Evolutionary conservation across 2,329 filamentous ascomycete genomes (phyloP), one percentile per base, ranked within the genome.

Genomic region (Botrytis byssoidea): DNA sequence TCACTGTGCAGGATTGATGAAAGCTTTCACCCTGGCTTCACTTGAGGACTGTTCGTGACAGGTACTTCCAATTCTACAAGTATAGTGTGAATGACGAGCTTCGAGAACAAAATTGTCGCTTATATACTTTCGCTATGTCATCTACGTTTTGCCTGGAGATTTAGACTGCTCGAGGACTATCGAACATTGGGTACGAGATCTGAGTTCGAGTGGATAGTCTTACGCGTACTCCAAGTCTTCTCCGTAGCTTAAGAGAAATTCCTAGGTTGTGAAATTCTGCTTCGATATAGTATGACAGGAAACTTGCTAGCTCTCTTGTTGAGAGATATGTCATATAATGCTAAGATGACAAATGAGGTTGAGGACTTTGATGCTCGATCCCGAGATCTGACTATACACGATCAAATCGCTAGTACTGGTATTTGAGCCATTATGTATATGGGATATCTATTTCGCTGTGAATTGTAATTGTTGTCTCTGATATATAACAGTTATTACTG

Each of bases 41-140:
- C 4, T 51, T 51, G 12, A 51, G 12, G 0, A 14, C 12, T 3
- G 4, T 51, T 12, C 4, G 6, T 51, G 0, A n/a, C 1, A 1
- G 48, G 25, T 51, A 7, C 12, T 7, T 51, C 25, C 1, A 14
- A n/a, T 6, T 12, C 1, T 3, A 51, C 12, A 5, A 51, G 10
- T 14, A 12, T 14, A 7, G 4, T n/a, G 0, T 7, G 25, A 51
- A n/a, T n/a, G 4, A 5, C 48, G 48, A 51, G 25, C 1, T 1
- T 7, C 48, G 48, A n/a, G 48, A 14, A n/a, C 2, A 14, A n/a
- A 51, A 6, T 25, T 51, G 5, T 5, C 48, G 25, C n/a, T n/a
- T 12, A 51, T 51, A 51, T 51, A n/a, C 25, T 51, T 14, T n/a
- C 4, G 25, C 25, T 14, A 14, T 14, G 25, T 22, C 48, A 51